Evolutionary conservation across 305 asterid species (phyloP).

Genomic region (Rubia peregrina): DNA sequence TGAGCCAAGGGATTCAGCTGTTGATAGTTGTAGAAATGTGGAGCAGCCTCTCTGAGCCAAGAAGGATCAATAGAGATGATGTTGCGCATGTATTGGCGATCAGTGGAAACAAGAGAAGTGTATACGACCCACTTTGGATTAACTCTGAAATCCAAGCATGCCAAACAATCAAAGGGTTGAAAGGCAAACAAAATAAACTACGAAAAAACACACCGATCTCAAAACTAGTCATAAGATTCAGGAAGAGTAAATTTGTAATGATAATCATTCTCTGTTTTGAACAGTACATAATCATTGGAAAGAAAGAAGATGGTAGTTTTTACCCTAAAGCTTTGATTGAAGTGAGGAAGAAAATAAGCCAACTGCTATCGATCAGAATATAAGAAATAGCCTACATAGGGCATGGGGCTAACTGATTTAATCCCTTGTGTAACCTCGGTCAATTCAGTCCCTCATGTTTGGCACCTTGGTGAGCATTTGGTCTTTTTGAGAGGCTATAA

Average conservation of each 20-base stretch:
- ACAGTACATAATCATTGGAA: neutral
- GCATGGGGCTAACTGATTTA: no score
- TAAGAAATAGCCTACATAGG: no score
- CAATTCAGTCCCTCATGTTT: no score
- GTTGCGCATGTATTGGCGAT: constrained; percentile 93
- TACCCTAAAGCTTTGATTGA: neutral
- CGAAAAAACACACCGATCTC: neutral
- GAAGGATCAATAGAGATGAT: constrained; percentile 80
- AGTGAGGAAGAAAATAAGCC: neutral
- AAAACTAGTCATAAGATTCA: neutral
- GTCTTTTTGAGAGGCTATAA: no score
- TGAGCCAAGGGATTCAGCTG: constrained; percentile 38
- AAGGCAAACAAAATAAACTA: neutral
- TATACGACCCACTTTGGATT: constrained; percentile 87
- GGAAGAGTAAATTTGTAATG: neutral
- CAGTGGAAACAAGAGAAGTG: constrained; percentile 87
- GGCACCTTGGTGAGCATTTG: no score
- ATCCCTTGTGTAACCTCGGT: no score
- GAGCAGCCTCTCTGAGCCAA: constrained; percentile 87
- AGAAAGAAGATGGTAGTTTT: neutral
- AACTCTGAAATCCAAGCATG: constrained; percentile 45
- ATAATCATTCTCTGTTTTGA: neutral
- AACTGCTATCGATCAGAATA: neutral
- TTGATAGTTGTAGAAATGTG: constrained; percentile 75
- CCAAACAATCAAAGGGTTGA: neutral